Evolutionary conservation across 495 filamentous ascomycete genomes (phyloP), one percentile per base, ranked within the genome.

Genomic region (Umbilicaria muhlenbergii): DNA sequence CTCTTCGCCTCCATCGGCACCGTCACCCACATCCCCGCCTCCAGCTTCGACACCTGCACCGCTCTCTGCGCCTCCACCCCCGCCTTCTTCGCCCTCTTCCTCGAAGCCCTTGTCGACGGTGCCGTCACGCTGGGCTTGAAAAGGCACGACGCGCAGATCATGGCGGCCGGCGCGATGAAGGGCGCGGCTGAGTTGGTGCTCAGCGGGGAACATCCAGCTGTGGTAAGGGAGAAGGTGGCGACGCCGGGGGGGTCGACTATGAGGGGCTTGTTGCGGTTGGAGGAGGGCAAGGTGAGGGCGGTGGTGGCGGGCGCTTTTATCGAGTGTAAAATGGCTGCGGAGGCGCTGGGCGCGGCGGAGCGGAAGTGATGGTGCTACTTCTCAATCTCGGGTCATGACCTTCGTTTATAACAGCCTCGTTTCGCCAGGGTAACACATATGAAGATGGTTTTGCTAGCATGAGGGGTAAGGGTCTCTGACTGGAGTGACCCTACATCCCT

Each of bases 1-100:
- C 38, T 56, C 34, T 51, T 54, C 48, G 14, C 43, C 19, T 63
- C 70, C 43, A 81, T 57, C 13, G 54, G 54, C 21, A 40, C 39
- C 15, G 44, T 43, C 1, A 41, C 44, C 36, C 41, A 31, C 31
- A 51, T 55, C 41, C 34, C 45, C 5, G 40, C 50, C 14, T 16
- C 43, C 13, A 40, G 43, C 5, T 55, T 57, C 19, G 54, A 57
- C 42, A 41, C 47, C 36, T 54, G 49, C 33, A 49, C 52, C 14
- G 54, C 52, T 18, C 41, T 57, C 28, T 51, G 53, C 21, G 54
- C 52, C 17, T 44, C 39, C 34, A 48, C 49, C 0, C 51, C 51
- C 18, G 50, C 54, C 11, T 49, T 57, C 34, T 45, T 55, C 32
- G 41, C 52, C 3, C 46, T 52, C 14, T 45, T 53, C 41, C 34